These are phyloP conservation scores for Termitomyces sp. DNA, from an alignment of 768 basidiomycete species.

Conservation along the genomic window DNA sequence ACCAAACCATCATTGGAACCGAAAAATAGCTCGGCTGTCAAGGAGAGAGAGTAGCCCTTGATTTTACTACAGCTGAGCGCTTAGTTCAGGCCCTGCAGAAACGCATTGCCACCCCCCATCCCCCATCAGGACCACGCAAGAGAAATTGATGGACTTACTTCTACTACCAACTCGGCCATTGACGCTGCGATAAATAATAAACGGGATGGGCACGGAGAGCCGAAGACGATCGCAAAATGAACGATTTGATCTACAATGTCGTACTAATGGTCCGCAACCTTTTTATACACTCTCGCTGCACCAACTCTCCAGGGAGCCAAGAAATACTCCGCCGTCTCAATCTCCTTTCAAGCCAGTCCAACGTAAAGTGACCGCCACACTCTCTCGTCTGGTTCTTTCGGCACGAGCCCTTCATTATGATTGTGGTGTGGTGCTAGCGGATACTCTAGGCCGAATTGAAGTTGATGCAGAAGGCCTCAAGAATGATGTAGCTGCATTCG, in stretches of 20 bases:
- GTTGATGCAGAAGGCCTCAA: conserved; percentile 74
- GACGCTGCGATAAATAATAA: conserved; percentile 54
- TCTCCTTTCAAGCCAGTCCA: conserved; percentile 73
- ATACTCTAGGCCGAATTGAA: conserved; percentile 67
- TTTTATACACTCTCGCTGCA: conserved; percentile 59
- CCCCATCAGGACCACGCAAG: conserved; percentile 53
- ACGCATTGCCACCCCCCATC: conserved; percentile 46
- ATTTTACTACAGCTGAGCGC: conserved; percentile 61
- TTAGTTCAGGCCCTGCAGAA: conserved; percentile 63
- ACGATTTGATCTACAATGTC: conserved; percentile 53
- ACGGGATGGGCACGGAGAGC: conserved; percentile 36
- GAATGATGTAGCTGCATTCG: conserved; percentile 62
- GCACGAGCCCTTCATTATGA: conserved; percentile 88
- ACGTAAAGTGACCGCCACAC: conserved; percentile 80
- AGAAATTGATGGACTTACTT: conserved; percentile 41
- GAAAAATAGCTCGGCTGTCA: conserved; percentile 11
- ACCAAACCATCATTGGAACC: conserved; percentile 2
- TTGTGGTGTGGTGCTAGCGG: conserved; percentile 52
- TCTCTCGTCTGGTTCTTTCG: conserved; percentile 85
- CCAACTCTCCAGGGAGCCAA: conserved; percentile 44
- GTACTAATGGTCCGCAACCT: conserved; percentile 75
- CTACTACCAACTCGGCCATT: conserved; percentile 53
- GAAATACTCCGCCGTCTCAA: conserved; percentile 40
- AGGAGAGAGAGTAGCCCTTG: conserved; percentile 24
- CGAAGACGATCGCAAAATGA: conserved; percentile 55